Percentiles rank a stretch among this genome's conserved stretches.
These are phyloP conservation scores for Dioscorea alata DNA, from an alignment of 106 monocot species.

Conservation along the genomic window DNA sequence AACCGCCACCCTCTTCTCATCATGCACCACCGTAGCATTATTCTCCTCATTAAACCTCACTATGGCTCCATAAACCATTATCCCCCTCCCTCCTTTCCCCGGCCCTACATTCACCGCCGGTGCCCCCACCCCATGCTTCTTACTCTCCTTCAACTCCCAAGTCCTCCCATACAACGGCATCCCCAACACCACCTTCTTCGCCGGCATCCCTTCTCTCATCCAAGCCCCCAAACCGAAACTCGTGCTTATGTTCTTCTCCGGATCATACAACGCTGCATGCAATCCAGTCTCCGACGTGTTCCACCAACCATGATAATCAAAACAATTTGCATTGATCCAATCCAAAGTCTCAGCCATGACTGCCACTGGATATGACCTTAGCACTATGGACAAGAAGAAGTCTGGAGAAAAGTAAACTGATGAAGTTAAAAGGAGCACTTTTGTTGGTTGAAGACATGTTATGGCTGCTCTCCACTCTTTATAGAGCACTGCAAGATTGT, in stretches of 20 bases:
- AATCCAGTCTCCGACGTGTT: conserved; percentile 24
- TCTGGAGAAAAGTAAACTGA: conserved; percentile 28
- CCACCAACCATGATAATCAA: conserved; percentile 37
- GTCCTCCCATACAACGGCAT: conserved; percentile 30
- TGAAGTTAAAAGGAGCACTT: conserved; percentile 15
- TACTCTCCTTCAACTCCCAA: conserved; percentile 27
- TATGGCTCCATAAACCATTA: conserved; percentile 7
- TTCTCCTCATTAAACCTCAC: conserved; percentile 9
- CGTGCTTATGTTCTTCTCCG: conserved; percentile 22
- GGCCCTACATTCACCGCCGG: conserved; percentile 29
- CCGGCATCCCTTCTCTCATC: conserved; percentile 21
- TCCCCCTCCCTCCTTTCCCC: conserved; percentile 14
- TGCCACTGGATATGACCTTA: conserved; percentile 18
- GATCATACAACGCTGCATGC: conserved; percentile 28
- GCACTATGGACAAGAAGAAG: conserved; percentile 3
- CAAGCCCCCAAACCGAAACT: conserved; percentile 30
- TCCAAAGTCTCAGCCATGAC: conserved; percentile 14
- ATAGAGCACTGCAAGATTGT: conserved; percentile 4
- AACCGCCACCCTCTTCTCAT: background rate
- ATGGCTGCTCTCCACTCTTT: conserved; percentile 24
- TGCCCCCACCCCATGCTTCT: conserved; percentile 29
- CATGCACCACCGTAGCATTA: conserved; percentile 14
- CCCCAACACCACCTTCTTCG: conserved; percentile 27
- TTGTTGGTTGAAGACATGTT: too few species aligned
- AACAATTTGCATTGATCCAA: conserved; percentile 33